A percentile compares a stretch with the other conserved stretches of the same genome.
These are phyloP conservation scores for Apium graveolens DNA, from an alignment of 129 eudicot genomes.

Conservation along the genomic window DNA sequence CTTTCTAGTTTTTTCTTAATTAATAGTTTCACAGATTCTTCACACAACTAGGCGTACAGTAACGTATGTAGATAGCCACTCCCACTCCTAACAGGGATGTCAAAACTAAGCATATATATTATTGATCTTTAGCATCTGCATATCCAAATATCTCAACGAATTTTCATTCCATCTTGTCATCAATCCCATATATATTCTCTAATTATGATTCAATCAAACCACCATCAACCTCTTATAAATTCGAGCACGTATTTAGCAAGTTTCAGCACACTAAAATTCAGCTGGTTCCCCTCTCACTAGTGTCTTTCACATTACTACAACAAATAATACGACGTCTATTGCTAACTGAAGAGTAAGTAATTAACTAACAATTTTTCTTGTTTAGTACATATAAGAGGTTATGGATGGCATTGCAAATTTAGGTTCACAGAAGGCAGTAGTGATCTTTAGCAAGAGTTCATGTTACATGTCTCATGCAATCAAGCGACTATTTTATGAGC, in stretches of 20 bases:
- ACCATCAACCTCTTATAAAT: not conserved
- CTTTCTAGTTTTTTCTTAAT: too few relatives aligned
- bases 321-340: too few relatives aligned
- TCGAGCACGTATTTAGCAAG: not conserved
- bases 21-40: too few relatives aligned
- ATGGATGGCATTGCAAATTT: conserved; percentile 2
- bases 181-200: not conserved
- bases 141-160: not conserved
- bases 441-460: not conserved
- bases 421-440: conserved; percentile 4
- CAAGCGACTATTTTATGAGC: conserved; percentile 2
- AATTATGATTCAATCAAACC: not conserved
- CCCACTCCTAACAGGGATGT: not conserved
- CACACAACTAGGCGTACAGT: too few relatives aligned
- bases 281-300: not conserved
- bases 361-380: not conserved
- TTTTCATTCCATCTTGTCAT: not conserved
- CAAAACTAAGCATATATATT: not conserved
- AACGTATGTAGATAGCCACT: too few relatives aligned
- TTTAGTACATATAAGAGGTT: not conserved
- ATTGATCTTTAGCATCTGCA: not conserved
- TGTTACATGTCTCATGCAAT: conserved; percentile 9
- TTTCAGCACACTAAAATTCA: not conserved
- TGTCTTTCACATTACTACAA: not conserved
- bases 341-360: too few relatives aligned